Conservation (phyloP, 228 moss, liverwort and hornwort genomes). For the Sphagnum magellanicum region DNA sequence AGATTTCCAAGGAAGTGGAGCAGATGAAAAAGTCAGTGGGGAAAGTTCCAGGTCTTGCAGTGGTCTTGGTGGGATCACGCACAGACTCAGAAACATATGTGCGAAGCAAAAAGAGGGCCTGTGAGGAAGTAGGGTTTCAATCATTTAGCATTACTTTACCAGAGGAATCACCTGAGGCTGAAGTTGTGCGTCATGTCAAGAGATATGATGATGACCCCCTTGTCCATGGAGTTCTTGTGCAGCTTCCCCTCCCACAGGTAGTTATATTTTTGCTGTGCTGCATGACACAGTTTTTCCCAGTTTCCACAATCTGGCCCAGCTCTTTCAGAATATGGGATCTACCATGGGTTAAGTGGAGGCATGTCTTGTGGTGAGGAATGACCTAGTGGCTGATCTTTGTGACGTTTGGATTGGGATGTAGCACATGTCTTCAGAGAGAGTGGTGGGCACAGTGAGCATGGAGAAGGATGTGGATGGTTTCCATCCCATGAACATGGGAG, state of each 20-base stretch:
- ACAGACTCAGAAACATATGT: slow-evolving; percentile 90
- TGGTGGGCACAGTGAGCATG: slow-evolving; percentile 49
- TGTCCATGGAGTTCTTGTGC: slow-evolving; percentile 89
- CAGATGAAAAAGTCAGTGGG: slow-evolving; percentile 51
- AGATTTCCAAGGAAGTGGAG: slow-evolving; percentile 66
- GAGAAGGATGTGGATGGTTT: slow-evolving; percentile 71
- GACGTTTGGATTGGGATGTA: slow-evolving; percentile 1
- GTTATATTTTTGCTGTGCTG: too few relatives aligned
- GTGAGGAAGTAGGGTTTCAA: slow-evolving; percentile 71
- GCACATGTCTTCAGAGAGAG: slow-evolving; percentile 52
- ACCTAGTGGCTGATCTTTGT: too few relatives aligned
- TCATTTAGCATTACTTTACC: slow-evolving; percentile 63
- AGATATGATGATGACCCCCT: slow-evolving; percentile 70
- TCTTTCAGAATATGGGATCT: too few relatives aligned
- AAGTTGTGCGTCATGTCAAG: slow-evolving; percentile 50
- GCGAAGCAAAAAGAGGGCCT: slow-evolving; percentile 85
- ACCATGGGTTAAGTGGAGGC: too few relatives aligned
- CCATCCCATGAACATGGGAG: slow-evolving; percentile 66
- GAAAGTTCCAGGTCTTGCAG: slow-evolving; percentile 82
- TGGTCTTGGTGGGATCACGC: slow-evolving; percentile 76
- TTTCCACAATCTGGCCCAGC: too few relatives aligned
- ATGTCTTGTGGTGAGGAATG: too few relatives aligned
- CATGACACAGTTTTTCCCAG: too few relatives aligned
- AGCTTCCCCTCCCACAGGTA: slow-evolving; percentile 92
- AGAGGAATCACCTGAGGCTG: slow-evolving; percentile 62